These are phyloP conservation scores for Leccinum uliginosum DNA, from an alignment of 768 basidiomycete species.

Conservation along the genomic window DNA sequence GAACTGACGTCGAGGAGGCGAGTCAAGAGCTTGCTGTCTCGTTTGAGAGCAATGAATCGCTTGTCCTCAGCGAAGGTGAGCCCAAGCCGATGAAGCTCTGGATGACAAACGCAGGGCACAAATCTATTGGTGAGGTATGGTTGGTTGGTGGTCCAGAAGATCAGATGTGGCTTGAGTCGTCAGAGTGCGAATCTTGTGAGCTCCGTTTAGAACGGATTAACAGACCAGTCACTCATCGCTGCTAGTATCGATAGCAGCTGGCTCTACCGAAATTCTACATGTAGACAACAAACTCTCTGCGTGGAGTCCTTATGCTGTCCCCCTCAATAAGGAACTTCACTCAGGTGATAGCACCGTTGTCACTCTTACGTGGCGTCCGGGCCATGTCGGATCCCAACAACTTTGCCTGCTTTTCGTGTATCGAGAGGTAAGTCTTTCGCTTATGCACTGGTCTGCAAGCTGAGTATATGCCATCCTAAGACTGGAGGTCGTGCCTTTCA, in stretches of 20 bases:
- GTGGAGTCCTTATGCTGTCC: slow-evolving; percentile 44
- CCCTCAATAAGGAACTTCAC: slow-evolving; percentile 34
- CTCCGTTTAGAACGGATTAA: neutral
- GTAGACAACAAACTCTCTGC: slow-evolving; percentile 51
- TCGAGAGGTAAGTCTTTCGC: slow-evolving; percentile 46
- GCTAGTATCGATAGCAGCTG: slow-evolving; percentile 12
- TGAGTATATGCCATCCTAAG: slow-evolving; percentile 31
- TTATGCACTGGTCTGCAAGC: neutral
- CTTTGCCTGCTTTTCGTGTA: slow-evolving; percentile 64
- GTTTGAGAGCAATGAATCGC: slow-evolving; percentile 49
- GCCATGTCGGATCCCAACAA: slow-evolving; percentile 42
- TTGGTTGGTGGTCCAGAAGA: slow-evolving; percentile 56
- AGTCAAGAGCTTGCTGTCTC: slow-evolving; percentile 58
- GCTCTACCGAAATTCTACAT: slow-evolving; percentile 36
- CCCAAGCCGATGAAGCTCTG: slow-evolving; percentile 47
- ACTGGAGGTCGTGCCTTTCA: slow-evolving; percentile 48
- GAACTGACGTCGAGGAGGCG: slow-evolving; percentile 58
- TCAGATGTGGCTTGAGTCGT: slow-evolving; percentile 49
- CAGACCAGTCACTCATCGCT: slow-evolving; percentile 3
- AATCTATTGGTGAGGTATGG: slow-evolving; percentile 66
- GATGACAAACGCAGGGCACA: slow-evolving; percentile 64
- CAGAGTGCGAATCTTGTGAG: slow-evolving; percentile 23
- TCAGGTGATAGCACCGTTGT: slow-evolving; percentile 50
- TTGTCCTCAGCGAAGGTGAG: slow-evolving; percentile 68
- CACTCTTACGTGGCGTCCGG: slow-evolving; percentile 52